Base-by-base conservation (phyloP, 164 flowering plant species). In the Brasenia schreberi region DNA sequence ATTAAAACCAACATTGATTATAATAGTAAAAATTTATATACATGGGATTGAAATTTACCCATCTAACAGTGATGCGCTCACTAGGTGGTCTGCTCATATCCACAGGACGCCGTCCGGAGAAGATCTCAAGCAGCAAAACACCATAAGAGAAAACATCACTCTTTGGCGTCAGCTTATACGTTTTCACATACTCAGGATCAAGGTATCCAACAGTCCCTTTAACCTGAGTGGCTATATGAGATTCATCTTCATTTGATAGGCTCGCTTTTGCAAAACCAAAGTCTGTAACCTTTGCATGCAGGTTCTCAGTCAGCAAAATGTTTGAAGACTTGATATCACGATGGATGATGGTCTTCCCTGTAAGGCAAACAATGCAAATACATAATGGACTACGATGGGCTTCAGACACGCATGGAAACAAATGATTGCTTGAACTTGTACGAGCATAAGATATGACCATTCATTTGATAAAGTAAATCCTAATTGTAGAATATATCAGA, bases 91-190 rank as follows among this genome's bases (percentile, higher is more conserved):
- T 83, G 66, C 67, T 91, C 65, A 77, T 5, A 68, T 94, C 98
- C 72, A 94, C 92, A 16, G 98, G 98, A 17, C 96, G 87, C 39
- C 97, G 97, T 5, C 87, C 93, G 0, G 98, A 84, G 27, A 94
- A 73, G 71, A 89, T 88, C 71, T 94, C 98, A 16, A 94, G 16
- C 4, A 94, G 83, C 68, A 94, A 70, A 69, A 94, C 76, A 43
- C 99, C 99, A 74, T 86, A 94, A 62, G 99, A 94, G 76, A 81
- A 94, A 1, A 94, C 99, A 78, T 94, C 99, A 64, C 99, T 94
- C 74, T 84, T 91, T 42, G 89, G 68, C 17, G 97, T 91, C 73
- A 94, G 96, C 70, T 85, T 91, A 72, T 80, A 82, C 59, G 99
- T 91, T 76, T 68, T 88, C 83, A 91, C 81, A 74, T 94, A 94